Evolutionary conservation across 345 rosid species (phyloP), one percentile per base, ranked within the genome.

Genomic region (Aquilaria yunnanensis): DNA sequence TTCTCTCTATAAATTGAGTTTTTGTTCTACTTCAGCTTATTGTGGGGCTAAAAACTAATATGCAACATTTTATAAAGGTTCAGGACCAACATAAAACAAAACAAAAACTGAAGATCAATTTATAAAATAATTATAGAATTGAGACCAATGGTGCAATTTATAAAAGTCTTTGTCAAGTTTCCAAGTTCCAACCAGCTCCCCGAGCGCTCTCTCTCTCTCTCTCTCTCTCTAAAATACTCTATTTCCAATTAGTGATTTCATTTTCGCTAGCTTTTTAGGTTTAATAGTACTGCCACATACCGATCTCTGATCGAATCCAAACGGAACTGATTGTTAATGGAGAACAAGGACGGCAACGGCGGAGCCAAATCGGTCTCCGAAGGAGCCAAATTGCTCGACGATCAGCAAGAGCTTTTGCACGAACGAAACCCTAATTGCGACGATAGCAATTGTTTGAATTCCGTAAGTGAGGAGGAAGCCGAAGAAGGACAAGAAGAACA

Each of bases 381-480:
- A 9, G 59, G 32, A 57, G 60, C 67, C 32, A 60, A 68, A 59
- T 62, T 59, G 49, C 12, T 72, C 32, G 67, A 59, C 47, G 64
- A 74, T 67, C 57, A 47, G 32, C 59, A 59, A 49, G 75, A 70
- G 56, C 32, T 37, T 5, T 37, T 3, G 43, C 43, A 52, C 37
- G 65, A 60, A 29, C 68, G 71, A 32, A 70, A 63, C 84, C 83
- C 78, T 72, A 60, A 62, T 45, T 51, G 41, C 37, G 57, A 62
- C 70, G 58, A 61, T 64, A 56, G 63, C 59, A 31, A 65, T 32
- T 33, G 60, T 57, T 62, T 34, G 51, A 54, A 48, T 32, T 54
- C 30, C 51, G 65, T 37, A 50, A 62, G 54, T 32, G 53, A 50
- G 10, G 49, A n/a, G 11, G 66, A 13, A 6, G 64, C 41, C 2